Evolutionary conservation across 2,329 filamentous ascomycete genomes (phyloP), one percentile per base, ranked within the genome.

Genomic region (Amesomyces nigricolor): DNA sequence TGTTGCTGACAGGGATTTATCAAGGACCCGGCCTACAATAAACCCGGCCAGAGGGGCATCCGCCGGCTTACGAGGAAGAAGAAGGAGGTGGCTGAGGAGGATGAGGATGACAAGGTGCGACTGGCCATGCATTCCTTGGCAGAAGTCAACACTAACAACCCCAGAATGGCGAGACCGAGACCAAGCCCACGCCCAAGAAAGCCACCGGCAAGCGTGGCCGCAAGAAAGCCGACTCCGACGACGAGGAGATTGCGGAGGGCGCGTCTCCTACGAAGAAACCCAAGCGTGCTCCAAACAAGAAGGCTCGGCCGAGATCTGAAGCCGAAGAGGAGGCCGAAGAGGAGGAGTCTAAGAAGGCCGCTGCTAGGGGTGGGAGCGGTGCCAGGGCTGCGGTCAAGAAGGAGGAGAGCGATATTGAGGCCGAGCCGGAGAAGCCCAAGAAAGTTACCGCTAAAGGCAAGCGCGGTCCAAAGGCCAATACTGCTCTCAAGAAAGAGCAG

Each of bases 21-120:
- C n/a, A 40, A 94, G 88, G 89, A 95, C 62, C 75, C 81, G 3
- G 86, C 88, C 66, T 80, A 82, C 72, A 95, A 94, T 67, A 77
- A 80, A 17, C 85, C 81, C 3, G 87, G 87, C 14, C 75, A 78
- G 64, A 78, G 74, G 57, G 86, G 87, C 22, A 88, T 87, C 66
- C 83, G 82, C 56, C 68, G 73, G 17, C 68, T 67, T 38, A 72
- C 69, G 54, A 61, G 66, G 49, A 71, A 71, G 62, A 61, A 68
- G 39, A 67, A 68, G 29, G 65, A 56, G 39, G 44, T 13, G 2
- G 46, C 17, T 11, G 61, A 57, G 40, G 53, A 38, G 19, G 42
- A 7, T 2, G 19, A 39, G 8, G 22, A 35, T 7, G 9, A 9
- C 14, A 58, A 58, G 16, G 11, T 42, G 8, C 35, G 10, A 14